Percentiles rank a stretch among this genome's conserved stretches.
These are phyloP conservation scores for Debaryomyces psychrophilus DNA, from an alignment of 1,139 yeast genomes.

Conservation along the genomic window DNA sequence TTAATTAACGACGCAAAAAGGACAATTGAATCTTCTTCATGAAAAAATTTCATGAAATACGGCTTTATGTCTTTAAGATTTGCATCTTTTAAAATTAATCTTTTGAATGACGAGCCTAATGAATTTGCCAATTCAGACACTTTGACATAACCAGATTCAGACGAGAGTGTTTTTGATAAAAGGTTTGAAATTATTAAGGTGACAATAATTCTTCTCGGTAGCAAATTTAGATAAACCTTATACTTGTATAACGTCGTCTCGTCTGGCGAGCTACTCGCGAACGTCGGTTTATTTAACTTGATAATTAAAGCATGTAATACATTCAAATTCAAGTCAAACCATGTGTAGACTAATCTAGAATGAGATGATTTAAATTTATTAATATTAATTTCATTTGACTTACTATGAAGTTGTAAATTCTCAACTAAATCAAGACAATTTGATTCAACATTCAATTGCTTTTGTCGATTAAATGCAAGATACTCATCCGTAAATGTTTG, in stretches of 20 bases:
- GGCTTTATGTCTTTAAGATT: slow-evolving; percentile 14
- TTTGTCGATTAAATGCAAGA: slow-evolving; percentile 24
- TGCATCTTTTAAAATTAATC: slow-evolving; percentile 18
- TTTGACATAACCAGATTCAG: slow-evolving; percentile 20
- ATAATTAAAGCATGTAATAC: slow-evolving; percentile 4
- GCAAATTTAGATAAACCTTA: slow-evolving; percentile 21
- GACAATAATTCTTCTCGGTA: slow-evolving; percentile 24
- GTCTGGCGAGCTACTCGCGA: slow-evolving; percentile 14
- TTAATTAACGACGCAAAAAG: slow-evolving; percentile 27
- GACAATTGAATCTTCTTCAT: slow-evolving; percentile 25
- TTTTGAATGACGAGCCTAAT: slow-evolving; percentile 18
- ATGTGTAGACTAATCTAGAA: slow-evolving; percentile 16
- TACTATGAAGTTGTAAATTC: slow-evolving; percentile 8
- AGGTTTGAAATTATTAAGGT: slow-evolving; percentile 26
- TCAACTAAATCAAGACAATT: slow-evolving; percentile 23
- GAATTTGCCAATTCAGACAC: slow-evolving; percentile 20
- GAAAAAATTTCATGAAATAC: slow-evolving; percentile 19
- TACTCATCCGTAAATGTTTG: slow-evolving; percentile 29
- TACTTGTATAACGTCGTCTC: slow-evolving; percentile 21
- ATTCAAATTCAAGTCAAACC: slow-evolving; percentile 18
- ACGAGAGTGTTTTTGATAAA: slow-evolving; percentile 24
- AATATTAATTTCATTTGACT: slow-evolving; percentile 11
- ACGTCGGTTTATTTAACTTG: slow-evolving; percentile 6
- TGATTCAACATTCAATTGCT: slow-evolving; percentile 31
- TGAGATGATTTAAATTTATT: slow-evolving; percentile 14